Evolutionary conservation across 352 stramenopile genomes (phyloP).

Genomic region (Pythium periplocum): DNA sequence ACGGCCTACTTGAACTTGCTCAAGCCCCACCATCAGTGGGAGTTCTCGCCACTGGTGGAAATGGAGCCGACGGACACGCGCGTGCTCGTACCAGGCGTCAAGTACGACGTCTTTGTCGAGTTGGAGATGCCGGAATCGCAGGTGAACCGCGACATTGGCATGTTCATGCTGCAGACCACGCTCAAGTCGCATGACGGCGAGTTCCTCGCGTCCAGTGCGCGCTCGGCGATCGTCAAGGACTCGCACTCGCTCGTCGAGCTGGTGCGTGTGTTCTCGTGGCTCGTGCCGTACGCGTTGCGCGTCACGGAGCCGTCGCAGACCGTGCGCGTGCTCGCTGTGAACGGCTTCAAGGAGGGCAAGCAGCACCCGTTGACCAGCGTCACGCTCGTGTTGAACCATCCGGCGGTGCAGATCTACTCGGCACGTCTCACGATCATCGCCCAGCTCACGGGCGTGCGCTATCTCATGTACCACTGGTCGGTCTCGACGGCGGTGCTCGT

Average conservation of each 20-base stretch:
- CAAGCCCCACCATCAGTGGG: constrained; percentile 53
- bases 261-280: constrained; percentile 34
- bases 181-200: constrained; percentile 26
- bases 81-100: constrained; percentile 58
- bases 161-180: constrained; percentile 73
- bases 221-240: constrained; percentile 55
- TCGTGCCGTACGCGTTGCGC: constrained; percentile 48
- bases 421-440: constrained; percentile 78
- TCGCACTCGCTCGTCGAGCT: constrained; percentile 54
- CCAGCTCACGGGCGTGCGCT: constrained; percentile 73
- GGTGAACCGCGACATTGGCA: constrained; percentile 58
- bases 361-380: constrained; percentile 47
- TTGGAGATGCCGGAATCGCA: constrained; percentile 58
- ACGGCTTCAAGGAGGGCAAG: constrained; percentile 58
- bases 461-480: constrained; percentile 86
- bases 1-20: constrained; percentile 51
- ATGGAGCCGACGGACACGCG: constrained; percentile 11
- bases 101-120: constrained; percentile 78
- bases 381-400: constrained; percentile 56
- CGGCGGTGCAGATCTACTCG: constrained; percentile 60
- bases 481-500: constrained; percentile 60
- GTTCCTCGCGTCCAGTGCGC: constrained; percentile 40
- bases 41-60: constrained; percentile 25
- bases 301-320: constrained; percentile 54
- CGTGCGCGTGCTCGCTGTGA: constrained; percentile 50